Evolutionary conservation across 345 rosid genomes (phyloP), one percentile per base, ranked within the genome.

Genomic region (Moricandia arvensis): DNA sequence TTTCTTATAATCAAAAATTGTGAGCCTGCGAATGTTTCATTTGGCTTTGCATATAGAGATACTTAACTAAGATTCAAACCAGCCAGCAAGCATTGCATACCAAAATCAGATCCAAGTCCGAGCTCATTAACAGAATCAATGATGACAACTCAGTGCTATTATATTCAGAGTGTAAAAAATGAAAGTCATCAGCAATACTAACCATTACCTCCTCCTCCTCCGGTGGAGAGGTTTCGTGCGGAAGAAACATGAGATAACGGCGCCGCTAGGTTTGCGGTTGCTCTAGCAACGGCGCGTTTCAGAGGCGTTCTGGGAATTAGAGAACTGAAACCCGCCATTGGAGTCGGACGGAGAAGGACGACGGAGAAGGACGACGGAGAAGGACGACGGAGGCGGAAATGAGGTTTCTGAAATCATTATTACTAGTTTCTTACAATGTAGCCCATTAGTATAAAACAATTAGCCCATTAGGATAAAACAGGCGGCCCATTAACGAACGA

Each of bases 271-370:
- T 62, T 62, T 55, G 63, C 68, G 62, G 64, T 35, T n/a, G 53
- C 38, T 15, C 10, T 29, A 11, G 0, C 54, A 53, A 71, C 55
- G 35, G 61, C 57, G 67, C 74, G 54, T 51, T 41, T 80, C 6
- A 80, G 51, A 10, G 51, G 30, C 33, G 51, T 75, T 59, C 12
- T 71, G 4, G 26, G 70, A 29, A 71, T 71, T 1, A 80, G 73
- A 58, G 70, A 75, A 49, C 74, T 71, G 41, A 71, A 80, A 80
- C 72, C 37, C 72, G 77, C 77, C 83, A 80, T 80, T 7, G 51
- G 7, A 6, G 35, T 2, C 3, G 31, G 5, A 33, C 1, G 35
- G 16, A 43, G 47, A 0, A 3, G 43, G 43, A 35, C 0, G 47
- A n/a, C 15, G 45, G 45, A 11, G 45, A 0, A 3, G 43, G 43